Base-by-base conservation (phyloP, 306 rosid species). In the Casuarina equisetifolia region DNA sequence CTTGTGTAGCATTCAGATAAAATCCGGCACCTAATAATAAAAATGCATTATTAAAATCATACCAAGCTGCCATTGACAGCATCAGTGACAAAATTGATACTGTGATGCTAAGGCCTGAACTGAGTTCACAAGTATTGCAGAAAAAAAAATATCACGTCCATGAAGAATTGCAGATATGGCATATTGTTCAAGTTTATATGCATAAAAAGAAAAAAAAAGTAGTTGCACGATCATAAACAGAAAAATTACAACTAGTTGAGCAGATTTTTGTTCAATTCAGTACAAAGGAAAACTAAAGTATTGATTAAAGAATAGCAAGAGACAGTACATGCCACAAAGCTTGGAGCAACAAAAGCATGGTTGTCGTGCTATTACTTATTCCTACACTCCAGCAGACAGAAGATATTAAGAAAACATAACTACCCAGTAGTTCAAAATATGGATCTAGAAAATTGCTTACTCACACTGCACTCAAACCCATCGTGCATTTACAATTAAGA, bases 1-100 rank as follows among this genome's bases (percentile, higher is more conserved):
- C 97, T 87, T 92, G 90, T 66, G 94, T 88, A 58, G 98, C 97
- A 62, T 95, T 95, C 87, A 95, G 85, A 86, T 95, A 92, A 89
- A 95, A 95, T 57, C 98, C 97, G 72, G 97, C 97, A 73, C 97
- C 98, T 95, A 86, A 69, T 82, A 57, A 70, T 68, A 81, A 72
- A 74, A n/a, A 19, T 17, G 57, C 35, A 61, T 59, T 36, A 62
- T 32, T 2, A 58, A 58, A 58, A 58, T 0, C 13, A 32, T 58
- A 58, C 13, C 39, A 25, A 58, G 36, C 35, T 58, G 64, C 3
- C 64, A 4, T 25, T 1, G 25, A 19, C 12, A 58, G 20, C 64
- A 58, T 19, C 15, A 58, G 25, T 58, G 64, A 58, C 9, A 36
- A 62, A 35, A 62, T 6, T 6, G 36, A 36, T 5, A 7, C 42